phyloP scores from a whole-genome alignment of 2,329 filamentous ascomycete species.

The Davidsoniella australis region DNA sequence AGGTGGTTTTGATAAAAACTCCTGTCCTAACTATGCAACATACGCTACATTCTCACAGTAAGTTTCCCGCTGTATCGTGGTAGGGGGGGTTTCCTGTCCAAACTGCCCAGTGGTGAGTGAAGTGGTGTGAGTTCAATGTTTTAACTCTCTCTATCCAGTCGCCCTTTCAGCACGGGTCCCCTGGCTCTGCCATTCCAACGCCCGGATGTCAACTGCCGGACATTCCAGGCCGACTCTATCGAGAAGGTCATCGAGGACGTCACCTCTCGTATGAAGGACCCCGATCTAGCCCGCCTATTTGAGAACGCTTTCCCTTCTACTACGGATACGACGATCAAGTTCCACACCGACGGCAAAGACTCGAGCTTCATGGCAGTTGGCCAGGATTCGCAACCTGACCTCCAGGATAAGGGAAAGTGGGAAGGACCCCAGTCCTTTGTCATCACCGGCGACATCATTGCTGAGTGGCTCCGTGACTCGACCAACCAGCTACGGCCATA shows the following conservation, averaged over 20 bases:
- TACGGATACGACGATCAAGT: conserved; percentile 75
- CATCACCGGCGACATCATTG: conserved; percentile 83
- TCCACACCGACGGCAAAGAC: conserved; percentile 51
- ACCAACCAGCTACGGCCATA: conserved; percentile 90
- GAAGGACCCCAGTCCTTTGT: conserved; percentile 79
- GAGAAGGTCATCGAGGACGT: conserved; percentile 78
- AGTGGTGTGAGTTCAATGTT: neutral
- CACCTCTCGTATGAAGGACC: conserved; percentile 61
- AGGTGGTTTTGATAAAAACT: conserved; percentile 14
- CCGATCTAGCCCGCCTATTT: conserved; percentile 80
- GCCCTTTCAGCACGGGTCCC: conserved; percentile 63
- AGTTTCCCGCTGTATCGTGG: conserved; percentile 11
- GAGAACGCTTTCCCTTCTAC: conserved; percentile 92
- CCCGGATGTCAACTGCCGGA: conserved; percentile 65
- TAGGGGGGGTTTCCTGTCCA: too few species aligned
- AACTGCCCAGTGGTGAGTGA: neutral
- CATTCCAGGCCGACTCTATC: conserved; percentile 72
- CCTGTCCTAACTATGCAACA: conserved; percentile 25
- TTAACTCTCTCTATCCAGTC: conserved; percentile 28
- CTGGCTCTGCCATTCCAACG: conserved; percentile 73
- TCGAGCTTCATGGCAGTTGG: conserved; percentile 21
- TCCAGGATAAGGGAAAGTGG: conserved; percentile 47
- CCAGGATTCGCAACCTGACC: conserved; percentile 17
- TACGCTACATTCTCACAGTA: conserved; percentile 26
- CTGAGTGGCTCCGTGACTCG: conserved; percentile 81